A percentile compares a stretch with the other conserved stretches of the same genome.
Evolutionary conservation across 495 filamentous ascomycete species (phyloP).

Genomic region (Aeminium ludgeri): DNA sequence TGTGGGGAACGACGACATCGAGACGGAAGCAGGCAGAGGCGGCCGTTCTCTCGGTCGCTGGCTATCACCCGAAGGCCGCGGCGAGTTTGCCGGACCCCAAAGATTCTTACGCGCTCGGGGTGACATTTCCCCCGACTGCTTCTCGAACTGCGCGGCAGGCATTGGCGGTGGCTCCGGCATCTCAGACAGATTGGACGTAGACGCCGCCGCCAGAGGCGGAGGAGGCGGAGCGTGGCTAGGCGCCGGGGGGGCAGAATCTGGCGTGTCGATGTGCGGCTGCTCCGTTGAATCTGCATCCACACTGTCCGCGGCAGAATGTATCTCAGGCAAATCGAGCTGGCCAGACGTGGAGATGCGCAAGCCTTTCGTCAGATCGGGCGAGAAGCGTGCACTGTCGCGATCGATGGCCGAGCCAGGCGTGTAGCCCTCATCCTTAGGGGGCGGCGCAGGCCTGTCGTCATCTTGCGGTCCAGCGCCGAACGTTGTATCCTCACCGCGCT

Average conservation of each 20-base stretch:
- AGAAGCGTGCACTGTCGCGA: conserved; percentile 8
- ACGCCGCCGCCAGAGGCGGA: neutral
- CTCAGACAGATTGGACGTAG: conserved; percentile 1
- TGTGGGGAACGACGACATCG: conserved; percentile 9
- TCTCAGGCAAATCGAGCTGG: neutral
- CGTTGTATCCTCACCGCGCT: conserved; percentile 2
- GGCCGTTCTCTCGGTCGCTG: conserved; percentile 4
- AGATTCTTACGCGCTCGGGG: conserved; percentile 6
- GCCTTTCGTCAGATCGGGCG: conserved; percentile 3
- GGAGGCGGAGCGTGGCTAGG: conserved; percentile 14
- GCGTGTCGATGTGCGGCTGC: conserved; percentile 9
- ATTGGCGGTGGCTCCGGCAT: conserved; percentile 3
- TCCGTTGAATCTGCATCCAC: conserved; percentile 8
- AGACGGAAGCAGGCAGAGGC: conserved; percentile 10
- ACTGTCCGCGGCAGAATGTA: neutral
- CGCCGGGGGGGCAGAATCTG: conserved; percentile 7
- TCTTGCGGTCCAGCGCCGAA: conserved; percentile 1
- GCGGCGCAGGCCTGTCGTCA: conserved; percentile 16
- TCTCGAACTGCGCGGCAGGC: conserved; percentile 2
- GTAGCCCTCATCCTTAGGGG: conserved; percentile 21
- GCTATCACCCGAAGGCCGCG: conserved; percentile 13
- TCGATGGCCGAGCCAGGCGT: conserved; percentile 13
- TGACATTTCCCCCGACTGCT: conserved; percentile 13
- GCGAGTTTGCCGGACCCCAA: conserved; percentile 9
- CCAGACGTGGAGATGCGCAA: conserved; percentile 7